A percentile compares a stretch with the other conserved stretches of the same genome.
These are phyloP conservation scores for Pulveroboletus ravenelii DNA, from an alignment of 768 basidiomycete species.

Conservation along the genomic window DNA sequence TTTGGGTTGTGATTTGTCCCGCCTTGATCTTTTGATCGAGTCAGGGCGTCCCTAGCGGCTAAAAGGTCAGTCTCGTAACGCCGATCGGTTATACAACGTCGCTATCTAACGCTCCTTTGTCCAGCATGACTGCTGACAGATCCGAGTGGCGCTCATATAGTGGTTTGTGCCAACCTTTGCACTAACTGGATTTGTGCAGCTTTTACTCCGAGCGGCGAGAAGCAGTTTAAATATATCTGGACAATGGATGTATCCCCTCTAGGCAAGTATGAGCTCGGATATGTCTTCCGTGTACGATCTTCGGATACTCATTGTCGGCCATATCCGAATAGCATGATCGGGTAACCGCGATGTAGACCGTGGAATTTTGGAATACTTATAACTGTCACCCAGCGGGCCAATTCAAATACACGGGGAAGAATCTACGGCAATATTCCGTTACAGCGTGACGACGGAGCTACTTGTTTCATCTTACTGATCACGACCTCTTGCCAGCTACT, in stretches of 20 bases:
- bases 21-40: not conserved
- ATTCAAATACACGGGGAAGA: no score
- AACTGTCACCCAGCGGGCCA: not conserved
- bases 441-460: not conserved
- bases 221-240: not conserved
- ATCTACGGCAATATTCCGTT: not conserved
- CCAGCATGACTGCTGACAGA: not conserved
- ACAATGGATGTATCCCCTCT: not conserved
- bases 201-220: not conserved
- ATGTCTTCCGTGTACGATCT: not conserved
- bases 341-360: no score
- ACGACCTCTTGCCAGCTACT: no score
- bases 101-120: not conserved
- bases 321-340: not conserved
- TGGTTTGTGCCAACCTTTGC: not conserved
- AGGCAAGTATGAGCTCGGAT: not conserved
- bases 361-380: not conserved
- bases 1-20: not conserved
- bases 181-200: not conserved
- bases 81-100: not conserved
- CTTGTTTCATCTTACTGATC: not conserved
- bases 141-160: not conserved
- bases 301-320: not conserved
- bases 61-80: not conserved
- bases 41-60: not conserved